Conservation (phyloP, 176 grass and related monocot genomes). For the Oryza rufipogon region DNA sequence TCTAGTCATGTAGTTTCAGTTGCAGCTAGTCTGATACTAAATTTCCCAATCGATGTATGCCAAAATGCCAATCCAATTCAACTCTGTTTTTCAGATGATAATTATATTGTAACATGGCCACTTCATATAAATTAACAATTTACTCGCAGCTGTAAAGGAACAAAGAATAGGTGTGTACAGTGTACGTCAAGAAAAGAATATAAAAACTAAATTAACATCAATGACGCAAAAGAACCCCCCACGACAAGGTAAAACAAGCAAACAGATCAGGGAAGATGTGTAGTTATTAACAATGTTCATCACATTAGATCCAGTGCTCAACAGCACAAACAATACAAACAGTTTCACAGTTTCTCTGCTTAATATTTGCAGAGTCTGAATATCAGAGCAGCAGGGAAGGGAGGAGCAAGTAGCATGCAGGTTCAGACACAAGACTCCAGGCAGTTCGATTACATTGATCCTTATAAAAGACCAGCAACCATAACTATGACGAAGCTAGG, state of each 20-base stretch:
- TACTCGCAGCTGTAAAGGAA: neutral
- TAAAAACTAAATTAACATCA: neutral
- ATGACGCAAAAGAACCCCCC: neutral
- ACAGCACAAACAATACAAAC: conserved; percentile 28
- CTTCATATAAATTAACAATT: neutral
- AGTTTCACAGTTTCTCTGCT: conserved; percentile 6
- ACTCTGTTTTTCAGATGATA: neutral
- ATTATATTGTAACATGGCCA: neutral
- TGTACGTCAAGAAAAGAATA: no score
- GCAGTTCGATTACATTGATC: conserved; percentile 35
- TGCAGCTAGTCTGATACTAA: neutral
- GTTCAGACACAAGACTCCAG: conserved; percentile 20
- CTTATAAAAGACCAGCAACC: conserved; percentile 47
- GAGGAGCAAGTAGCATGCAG: conserved; percentile 32
- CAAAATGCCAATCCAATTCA: neutral
- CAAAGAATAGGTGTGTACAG: neutral
- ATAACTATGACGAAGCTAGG: conserved; percentile 5
- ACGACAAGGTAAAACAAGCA: neutral
- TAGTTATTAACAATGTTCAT: conserved; percentile 24
- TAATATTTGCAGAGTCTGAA: conserved; percentile 50
- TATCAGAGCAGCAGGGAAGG: conserved; percentile 5
- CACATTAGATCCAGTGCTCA: conserved; percentile 29
- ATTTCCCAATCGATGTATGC: neutral
- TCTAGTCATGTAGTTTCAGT: neutral
- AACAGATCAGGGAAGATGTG: neutral